Conservation (phyloP, 2,329 filamentous ascomycete genomes). For the Diplocarpon mali region DNA sequence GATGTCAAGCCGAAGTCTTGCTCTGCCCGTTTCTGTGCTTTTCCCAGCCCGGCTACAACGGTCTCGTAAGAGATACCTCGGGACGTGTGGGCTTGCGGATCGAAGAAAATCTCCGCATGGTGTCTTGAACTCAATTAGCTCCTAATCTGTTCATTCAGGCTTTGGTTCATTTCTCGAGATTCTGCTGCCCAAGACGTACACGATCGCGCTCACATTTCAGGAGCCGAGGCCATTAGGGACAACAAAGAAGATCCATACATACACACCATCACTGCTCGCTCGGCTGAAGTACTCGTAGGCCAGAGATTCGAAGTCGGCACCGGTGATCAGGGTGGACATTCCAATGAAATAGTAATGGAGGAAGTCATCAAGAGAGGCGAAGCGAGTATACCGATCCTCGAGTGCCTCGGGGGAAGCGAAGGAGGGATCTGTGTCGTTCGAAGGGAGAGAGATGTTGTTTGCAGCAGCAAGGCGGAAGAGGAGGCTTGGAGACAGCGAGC, state of each 20-base stretch:
- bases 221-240: too few species aligned
- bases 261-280: constrained; percentile 51
- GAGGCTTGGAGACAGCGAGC: constrained; percentile 57
- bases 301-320: constrained; percentile 60
- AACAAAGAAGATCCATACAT: too few species aligned
- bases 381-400: constrained; percentile 51
- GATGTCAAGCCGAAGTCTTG: constrained; percentile 52
- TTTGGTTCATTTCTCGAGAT: too few species aligned
- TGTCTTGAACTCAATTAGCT: constrained; percentile 21
- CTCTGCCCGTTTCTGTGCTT: constrained; percentile 49
- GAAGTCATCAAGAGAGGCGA: constrained; percentile 66
- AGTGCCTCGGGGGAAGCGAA: constrained; percentile 52
- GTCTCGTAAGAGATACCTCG: constrained; percentile 53
- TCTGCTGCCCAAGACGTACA: too few species aligned
- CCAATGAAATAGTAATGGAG: constrained; percentile 69
- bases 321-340: constrained; percentile 55
- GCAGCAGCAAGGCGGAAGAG: constrained; percentile 58
- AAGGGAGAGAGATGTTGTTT: constrained; percentile 53
- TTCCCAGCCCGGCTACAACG: constrained; percentile 51
- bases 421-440: constrained; percentile 43
- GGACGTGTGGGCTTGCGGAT: constrained; percentile 62
- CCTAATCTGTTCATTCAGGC: too few species aligned
- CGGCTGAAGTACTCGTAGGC: constrained; percentile 61
- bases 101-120: constrained; percentile 72
- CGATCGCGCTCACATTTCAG: too few species aligned